A percentile compares a stretch with the other conserved stretches of the same genome.
Evolutionary conservation across 768 basidiomycete genomes (phyloP).

Genomic region (Pisolithus albus): DNA sequence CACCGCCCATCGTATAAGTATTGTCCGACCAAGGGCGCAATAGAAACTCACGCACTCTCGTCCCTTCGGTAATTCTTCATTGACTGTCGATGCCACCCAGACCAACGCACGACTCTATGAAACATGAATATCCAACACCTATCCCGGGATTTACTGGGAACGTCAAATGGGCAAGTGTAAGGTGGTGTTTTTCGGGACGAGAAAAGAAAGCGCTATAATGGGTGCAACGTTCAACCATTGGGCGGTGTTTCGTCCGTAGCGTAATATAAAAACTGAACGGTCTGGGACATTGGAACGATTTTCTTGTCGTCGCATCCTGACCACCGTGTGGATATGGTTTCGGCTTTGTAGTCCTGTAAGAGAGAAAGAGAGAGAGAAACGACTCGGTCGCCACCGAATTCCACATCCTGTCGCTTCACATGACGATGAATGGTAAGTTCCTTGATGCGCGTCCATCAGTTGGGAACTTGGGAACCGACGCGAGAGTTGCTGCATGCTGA

Average conservation of each 20-base stretch:
- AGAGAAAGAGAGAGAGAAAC: too few relatives aligned
- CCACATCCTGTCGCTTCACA: too few relatives aligned
- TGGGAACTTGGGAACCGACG: too few relatives aligned
- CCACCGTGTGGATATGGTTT: constrained; percentile 77
- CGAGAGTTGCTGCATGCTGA: too few relatives aligned
- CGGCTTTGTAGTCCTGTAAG: constrained; percentile 54
- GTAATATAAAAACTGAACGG: background rate
- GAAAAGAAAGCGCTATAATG: constrained; percentile 82
- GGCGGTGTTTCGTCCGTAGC: constrained; percentile 42
- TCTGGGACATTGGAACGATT: constrained; percentile 45
- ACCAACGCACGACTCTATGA: constrained; percentile 86
- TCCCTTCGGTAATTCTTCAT: constrained; percentile 84
- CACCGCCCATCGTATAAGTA: too few relatives aligned
- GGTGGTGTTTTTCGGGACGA: constrained; percentile 15
- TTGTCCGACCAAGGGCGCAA: too few relatives aligned
- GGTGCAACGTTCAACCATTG: constrained; percentile 82
- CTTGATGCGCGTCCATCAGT: too few relatives aligned
- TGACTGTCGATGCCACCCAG: constrained; percentile 85
- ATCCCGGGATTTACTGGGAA: constrained; percentile 60
- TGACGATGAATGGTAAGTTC: too few relatives aligned
- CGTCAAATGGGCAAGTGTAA: background rate
- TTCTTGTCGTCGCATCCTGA: constrained; percentile 90
- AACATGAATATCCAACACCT: constrained; percentile 56
- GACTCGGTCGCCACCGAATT: too few relatives aligned
- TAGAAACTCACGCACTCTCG: constrained; percentile 44